Conservation (phyloP, 805 yeast species). For the Brettanomyces bruxellensis region DNA sequence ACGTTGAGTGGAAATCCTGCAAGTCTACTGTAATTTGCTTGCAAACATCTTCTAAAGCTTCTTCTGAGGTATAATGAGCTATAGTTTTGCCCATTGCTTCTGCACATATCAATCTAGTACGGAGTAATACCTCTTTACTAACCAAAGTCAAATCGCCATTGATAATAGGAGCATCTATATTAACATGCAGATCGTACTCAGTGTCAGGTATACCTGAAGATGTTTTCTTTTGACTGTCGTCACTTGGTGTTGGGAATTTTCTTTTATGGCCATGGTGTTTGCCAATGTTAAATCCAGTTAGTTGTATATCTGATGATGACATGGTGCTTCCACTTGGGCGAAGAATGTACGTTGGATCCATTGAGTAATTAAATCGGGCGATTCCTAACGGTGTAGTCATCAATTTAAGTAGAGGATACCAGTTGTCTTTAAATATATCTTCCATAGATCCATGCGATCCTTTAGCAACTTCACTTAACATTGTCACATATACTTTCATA, state of each 20-base stretch:
- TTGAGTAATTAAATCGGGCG: conserved; percentile 76
- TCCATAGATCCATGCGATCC: conserved; percentile 34
- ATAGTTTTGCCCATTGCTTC: conserved; percentile 63
- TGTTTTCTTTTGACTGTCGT: conserved; percentile 16
- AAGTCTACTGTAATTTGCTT: conserved; percentile 32
- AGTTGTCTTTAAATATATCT: conserved; percentile 44
- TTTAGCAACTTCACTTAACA: conserved; percentile 39
- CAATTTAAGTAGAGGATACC: conserved; percentile 52
- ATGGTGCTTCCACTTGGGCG: conserved; percentile 64
- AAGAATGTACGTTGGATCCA: conserved; percentile 67
- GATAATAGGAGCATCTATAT: conserved; percentile 88
- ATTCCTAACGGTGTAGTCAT: conserved; percentile 93
- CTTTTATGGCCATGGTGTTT: neutral
- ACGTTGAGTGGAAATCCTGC: conserved; percentile 65
- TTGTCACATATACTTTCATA: conserved; percentile 44
- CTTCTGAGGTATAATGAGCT: conserved; percentile 35
- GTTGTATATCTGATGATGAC: conserved; percentile 19
- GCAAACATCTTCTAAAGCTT: conserved; percentile 31
- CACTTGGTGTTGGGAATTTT: neutral
- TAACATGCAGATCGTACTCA: conserved; percentile 52
- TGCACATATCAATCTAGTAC: conserved; percentile 71
- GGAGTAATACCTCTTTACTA: conserved; percentile 63
- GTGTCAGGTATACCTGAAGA: conserved; percentile 37
- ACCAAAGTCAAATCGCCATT: conserved; percentile 85
- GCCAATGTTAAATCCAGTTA: conserved; percentile 18